Evolutionary conservation across 208 protist species (phyloP), one percentile per base, ranked within the genome.

Genomic region (Acanthamoeba rhysodes): DNA sequence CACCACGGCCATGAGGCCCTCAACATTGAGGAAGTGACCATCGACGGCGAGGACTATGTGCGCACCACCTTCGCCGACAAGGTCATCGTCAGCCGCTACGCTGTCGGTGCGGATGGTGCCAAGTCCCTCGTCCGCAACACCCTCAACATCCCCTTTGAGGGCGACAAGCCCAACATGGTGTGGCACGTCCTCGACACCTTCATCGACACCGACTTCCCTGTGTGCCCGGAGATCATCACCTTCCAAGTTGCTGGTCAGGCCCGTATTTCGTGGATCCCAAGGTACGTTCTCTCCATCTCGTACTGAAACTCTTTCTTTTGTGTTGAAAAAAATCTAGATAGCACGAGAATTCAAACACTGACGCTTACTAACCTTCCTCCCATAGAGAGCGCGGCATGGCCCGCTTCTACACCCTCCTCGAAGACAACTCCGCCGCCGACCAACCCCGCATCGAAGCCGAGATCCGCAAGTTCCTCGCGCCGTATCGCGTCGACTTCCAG

Each of bases 211-310:
- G 88, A 94, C 53, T 94, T 94, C 59, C 57, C 48, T 48, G 29
- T 76, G n/a, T 64, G 48, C 59, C 55, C 88, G 18, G 88, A 94
- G 59, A 94, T 94, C 59, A 94, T 94, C 88, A 74, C 59, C 88
- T 94, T 94, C 27, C 88, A 94, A 66, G 37, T 45, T 78, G n/a
- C 66, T 32, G 88, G 59, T 50, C 57, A 76, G 74, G 41, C 88
- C 34, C 27, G 88, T 27, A 70, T 94, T 8, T 74, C 88, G 57
- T 90, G 84, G 84, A 90, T 90, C 41, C 84, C 84, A 6, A 90
- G 84, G 84, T 84, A 84, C 66, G n/a, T 72, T 59, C 84, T 90
- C 84, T 59, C 12, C 41, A 90, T 53, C 84, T 41, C 82, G 48
- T 10, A 88, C 32, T 29, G 29, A 53, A 29, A 29, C 27, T 45